Conservation (phyloP, 1,284 basidiomycete species). For the Tilletia horrida region DNA sequence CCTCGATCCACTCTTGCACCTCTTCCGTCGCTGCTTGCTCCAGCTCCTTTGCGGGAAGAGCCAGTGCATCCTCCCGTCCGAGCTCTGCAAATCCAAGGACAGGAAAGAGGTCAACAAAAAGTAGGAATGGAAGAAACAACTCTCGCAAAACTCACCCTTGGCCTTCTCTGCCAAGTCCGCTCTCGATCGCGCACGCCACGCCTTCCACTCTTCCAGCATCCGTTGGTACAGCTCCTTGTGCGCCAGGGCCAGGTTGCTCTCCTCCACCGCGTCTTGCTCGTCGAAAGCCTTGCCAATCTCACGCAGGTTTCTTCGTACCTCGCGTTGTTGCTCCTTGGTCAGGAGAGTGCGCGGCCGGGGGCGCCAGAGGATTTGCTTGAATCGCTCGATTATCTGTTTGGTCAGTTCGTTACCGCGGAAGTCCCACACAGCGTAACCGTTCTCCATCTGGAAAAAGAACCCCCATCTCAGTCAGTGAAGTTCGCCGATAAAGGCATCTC, state of each 20-base stretch:
- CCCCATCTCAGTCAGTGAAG: too few relatives aligned
- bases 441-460: constrained; percentile 79
- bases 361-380: constrained; percentile 99
- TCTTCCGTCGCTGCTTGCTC: constrained; percentile 49
- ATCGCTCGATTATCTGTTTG: constrained; percentile 84
- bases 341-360: constrained; percentile 85
- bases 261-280: constrained; percentile 92
- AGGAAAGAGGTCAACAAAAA: neutral
- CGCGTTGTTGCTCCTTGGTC: constrained; percentile 81
- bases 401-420: constrained; percentile 89
- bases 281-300: constrained; percentile 91
- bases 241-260: constrained; percentile 89
- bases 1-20: constrained; percentile 55
- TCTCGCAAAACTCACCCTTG: neutral
- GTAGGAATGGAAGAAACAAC: neutral
- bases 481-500: too few relatives aligned
- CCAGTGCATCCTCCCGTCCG: constrained; percentile 25
- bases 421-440: constrained; percentile 96
- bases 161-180: constrained; percentile 35
- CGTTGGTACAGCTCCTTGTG: constrained; percentile 85
- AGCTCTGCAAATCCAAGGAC: constrained; percentile 22
- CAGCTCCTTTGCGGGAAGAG: constrained; percentile 35
- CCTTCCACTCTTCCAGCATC: constrained; percentile 97
- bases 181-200: constrained; percentile 65
- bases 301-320: constrained; percentile 81